A percentile compares a stretch with the other conserved stretches of the same genome.
These are phyloP conservation scores for carrot (Daucus carota) DNA, from an alignment of 129 eudicot species.

Conservation along the genomic window DH1_v3.0 NC_030386.2:6039501-6040000, in stretches of 20 bases:
- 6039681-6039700: constrained; percentile 19
- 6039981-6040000: too few relatives aligned
- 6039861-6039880: not conserved
- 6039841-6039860: not conserved
- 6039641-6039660: constrained; percentile 90
- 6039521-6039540: constrained; percentile 75
- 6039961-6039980: too few relatives aligned
- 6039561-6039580: constrained; percentile 81
- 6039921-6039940: not conserved
- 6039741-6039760: too few relatives aligned
- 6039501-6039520: constrained; percentile 42
- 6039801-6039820: too few relatives aligned
- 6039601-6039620: constrained; percentile 83
- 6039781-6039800: too few relatives aligned
- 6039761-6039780: too few relatives aligned
- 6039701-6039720: not conserved
- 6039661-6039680: constrained; percentile 79
- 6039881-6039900: constrained; percentile 4
- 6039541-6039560: constrained; percentile 95
- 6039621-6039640: constrained; percentile 86
- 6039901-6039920: not conserved
- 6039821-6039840: too few relatives aligned
- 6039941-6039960: not conserved
- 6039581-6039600: constrained; percentile 84
- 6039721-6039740: too few relatives aligned